These are phyloP conservation scores for Arthrobotrys iridis DNA, from an alignment of 2,329 filamentous ascomycete genomes.

Conservation along the genomic window DNA sequence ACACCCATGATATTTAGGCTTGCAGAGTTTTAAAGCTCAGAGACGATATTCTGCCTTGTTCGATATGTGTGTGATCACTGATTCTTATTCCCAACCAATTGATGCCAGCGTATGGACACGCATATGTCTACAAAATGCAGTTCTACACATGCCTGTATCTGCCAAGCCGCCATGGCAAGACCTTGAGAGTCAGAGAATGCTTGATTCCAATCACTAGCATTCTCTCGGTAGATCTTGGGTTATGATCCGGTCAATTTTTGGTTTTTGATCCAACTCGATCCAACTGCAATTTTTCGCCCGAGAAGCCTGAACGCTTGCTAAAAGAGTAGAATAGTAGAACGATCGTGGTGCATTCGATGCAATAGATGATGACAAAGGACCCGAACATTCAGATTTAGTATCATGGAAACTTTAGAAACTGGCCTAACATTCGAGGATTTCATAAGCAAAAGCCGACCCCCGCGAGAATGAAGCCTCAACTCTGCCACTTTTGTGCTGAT, in stretches of 20 bases:
- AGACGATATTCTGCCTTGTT: too few species aligned
- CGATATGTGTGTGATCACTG: too few species aligned
- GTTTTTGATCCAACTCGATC: neutral
- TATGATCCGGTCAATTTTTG: neutral
- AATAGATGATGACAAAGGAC: neutral
- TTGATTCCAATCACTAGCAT: neutral
- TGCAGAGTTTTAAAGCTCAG: too few species aligned
- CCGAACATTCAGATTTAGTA: too few species aligned
- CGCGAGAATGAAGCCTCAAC: neutral
- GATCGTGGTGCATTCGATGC: neutral
- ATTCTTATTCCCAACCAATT: too few species aligned
- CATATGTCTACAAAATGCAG: too few species aligned
- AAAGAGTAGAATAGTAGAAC: neutral
- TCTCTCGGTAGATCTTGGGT: neutral
- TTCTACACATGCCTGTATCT: neutral
- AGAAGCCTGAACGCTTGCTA: neutral
- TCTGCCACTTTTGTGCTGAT: constrained; percentile 1
- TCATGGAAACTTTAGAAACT: neutral
- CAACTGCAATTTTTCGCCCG: constrained; percentile 1
- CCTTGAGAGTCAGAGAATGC: constrained; percentile 1
- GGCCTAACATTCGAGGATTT: neutral
- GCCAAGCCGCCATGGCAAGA: constrained; percentile 11
- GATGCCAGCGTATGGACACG: too few species aligned
- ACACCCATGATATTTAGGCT: too few species aligned
- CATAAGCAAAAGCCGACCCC: neutral